phyloP scores from a whole-genome alignment of 2,329 filamentous ascomycete species.

The Anthostomella pinea region DNA sequence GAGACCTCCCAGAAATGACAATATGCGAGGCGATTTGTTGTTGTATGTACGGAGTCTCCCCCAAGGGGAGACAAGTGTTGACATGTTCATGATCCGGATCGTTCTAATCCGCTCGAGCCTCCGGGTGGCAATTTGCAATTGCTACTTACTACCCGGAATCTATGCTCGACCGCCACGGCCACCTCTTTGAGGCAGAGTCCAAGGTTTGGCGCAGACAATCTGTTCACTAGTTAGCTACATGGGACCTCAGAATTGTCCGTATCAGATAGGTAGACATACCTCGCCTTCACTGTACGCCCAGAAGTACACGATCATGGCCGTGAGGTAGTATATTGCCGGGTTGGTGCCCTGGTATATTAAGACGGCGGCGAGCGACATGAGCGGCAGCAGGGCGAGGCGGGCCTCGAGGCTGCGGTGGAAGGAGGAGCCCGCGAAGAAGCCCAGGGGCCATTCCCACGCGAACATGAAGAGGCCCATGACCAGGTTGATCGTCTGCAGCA shows the following conservation, averaged over 20 bases:
- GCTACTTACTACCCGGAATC: neutral
- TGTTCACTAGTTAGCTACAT: constrained; percentile 34
- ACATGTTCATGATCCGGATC: neutral
- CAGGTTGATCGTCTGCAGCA: constrained; percentile 87
- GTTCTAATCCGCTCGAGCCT: neutral
- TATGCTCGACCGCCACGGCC: too few relatives aligned
- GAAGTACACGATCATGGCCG: constrained; percentile 85
- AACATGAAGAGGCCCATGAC: constrained; percentile 75
- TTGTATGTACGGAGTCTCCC: too few relatives aligned
- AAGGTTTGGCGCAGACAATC: constrained; percentile 67
- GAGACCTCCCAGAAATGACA: too few relatives aligned
- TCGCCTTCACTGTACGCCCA: constrained; percentile 98
- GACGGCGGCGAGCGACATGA: constrained; percentile 69
- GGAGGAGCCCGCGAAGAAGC: constrained; percentile 69
- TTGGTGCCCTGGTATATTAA: constrained; percentile 93
- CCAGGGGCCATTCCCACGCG: constrained; percentile 88
- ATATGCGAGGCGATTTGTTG: too few relatives aligned
- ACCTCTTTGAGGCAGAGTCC: constrained; percentile 62
- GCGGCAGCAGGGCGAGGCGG: constrained; percentile 76
- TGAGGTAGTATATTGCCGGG: constrained; percentile 84
- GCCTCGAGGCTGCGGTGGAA: constrained; percentile 87
- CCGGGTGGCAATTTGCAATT: neutral
- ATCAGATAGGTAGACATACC: too few relatives aligned
- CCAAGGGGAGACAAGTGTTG: too few relatives aligned
- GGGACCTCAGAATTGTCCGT: too few relatives aligned